phyloP scores from a whole-genome alignment of 225 moss, liverwort and hornwort species.

The Asterella californica region DNA sequence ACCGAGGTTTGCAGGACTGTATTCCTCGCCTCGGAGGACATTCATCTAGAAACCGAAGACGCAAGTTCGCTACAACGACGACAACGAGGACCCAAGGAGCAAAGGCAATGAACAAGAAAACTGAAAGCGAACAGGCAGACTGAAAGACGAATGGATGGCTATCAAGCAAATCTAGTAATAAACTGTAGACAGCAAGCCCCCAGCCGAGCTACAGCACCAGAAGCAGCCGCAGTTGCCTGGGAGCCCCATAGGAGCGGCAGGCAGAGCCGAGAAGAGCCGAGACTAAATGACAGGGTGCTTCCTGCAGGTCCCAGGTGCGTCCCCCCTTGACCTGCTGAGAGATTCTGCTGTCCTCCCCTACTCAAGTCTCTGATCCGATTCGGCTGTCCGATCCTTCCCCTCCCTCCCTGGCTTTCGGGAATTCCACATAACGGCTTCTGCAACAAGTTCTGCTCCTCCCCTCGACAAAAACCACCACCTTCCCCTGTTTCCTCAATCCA shows the following conservation, averaged over 20 bases:
- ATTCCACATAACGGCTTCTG: neutral
- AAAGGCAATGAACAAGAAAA: neutral
- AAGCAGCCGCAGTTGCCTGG: neutral
- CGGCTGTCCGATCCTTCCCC: conserved; percentile 1
- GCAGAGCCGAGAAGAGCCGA: neutral
- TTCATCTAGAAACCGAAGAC: neutral
- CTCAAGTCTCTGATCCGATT: conserved; percentile 4
- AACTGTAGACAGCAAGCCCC: neutral
- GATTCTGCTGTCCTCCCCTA: neutral
- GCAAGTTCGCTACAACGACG: neutral
- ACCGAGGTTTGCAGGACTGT: neutral
- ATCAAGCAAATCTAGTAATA: too few relatives aligned
- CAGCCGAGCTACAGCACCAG: neutral
- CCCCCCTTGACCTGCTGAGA: conserved; percentile 4
- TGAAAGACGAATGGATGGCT: neutral
- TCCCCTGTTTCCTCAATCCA: too few relatives aligned
- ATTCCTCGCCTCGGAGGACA: neutral
- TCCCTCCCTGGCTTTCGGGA: neutral
- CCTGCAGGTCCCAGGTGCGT: conserved; percentile 8
- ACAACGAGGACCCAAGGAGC: neutral
- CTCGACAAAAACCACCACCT: neutral
- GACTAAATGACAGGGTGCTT: neutral
- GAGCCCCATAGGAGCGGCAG: neutral
- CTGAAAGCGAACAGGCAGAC: neutral
- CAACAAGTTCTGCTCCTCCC: neutral